These are phyloP conservation scores for Hymenoscyphus fructigenus DNA, from an alignment of 2,329 filamentous ascomycete genomes.

Conservation along the genomic window DNA sequence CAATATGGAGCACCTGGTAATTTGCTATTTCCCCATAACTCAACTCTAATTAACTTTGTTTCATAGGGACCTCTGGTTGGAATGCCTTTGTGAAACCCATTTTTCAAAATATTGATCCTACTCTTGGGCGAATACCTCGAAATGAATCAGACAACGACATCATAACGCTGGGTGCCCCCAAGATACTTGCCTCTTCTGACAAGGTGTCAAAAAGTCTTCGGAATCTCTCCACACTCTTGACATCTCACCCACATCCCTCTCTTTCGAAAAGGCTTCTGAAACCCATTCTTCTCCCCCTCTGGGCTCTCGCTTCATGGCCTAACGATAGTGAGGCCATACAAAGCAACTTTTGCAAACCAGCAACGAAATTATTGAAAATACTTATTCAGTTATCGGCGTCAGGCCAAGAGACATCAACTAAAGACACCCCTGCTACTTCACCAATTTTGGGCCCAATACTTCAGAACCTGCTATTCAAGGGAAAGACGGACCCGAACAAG, in stretches of 20 bases:
- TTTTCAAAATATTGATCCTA: conserved; percentile 50
- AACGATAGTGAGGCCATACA: conserved; percentile 38
- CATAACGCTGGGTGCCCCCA: conserved; percentile 20
- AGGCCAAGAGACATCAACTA: conserved; percentile 6
- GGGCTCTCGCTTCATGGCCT: conserved; percentile 58
- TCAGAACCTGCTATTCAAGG: conserved; percentile 55
- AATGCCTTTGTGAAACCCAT: conserved; percentile 59
- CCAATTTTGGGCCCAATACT: conserved; percentile 49
- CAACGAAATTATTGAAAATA: conserved; percentile 52
- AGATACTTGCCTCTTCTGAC: conserved; percentile 42
- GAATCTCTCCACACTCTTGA: conserved; percentile 55
- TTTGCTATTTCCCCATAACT: conserved; percentile 17
- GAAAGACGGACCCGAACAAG: conserved; percentile 39
- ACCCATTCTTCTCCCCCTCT: conserved; percentile 60
- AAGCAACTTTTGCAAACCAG: conserved; percentile 45
- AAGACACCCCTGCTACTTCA: conserved; percentile 22
- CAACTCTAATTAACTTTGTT: conserved; percentile 20
- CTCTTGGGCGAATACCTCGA: conserved; percentile 6
- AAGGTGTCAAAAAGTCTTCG: conserved; percentile 52
- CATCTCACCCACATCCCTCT: conserved; percentile 66
- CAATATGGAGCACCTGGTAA: conserved; percentile 62
- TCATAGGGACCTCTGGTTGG: conserved; percentile 59
- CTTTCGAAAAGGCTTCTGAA: conserved; percentile 60
- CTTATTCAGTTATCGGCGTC: conserved; percentile 56
- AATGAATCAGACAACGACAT: conserved; percentile 14